A percentile compares a stretch with the other conserved stretches of the same genome.
phyloP scores from a whole-genome alignment of 768 basidiomycete species.

The Auriculariales sp. region DNA sequence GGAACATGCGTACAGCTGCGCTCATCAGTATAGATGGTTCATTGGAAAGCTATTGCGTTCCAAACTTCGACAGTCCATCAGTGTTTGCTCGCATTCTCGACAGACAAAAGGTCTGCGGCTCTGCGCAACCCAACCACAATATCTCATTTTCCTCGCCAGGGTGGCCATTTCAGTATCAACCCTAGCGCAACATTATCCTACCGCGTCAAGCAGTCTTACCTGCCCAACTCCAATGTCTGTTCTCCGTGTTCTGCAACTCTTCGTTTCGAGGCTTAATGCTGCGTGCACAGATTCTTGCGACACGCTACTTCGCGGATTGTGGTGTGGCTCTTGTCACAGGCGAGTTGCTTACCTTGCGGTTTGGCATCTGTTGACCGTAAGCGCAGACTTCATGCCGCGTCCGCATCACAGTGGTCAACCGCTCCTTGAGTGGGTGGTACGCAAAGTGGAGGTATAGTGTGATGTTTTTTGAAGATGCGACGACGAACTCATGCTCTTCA shows the following conservation, averaged over 20 bases:
- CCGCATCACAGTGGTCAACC: too few relatives aligned
- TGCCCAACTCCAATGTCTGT: conserved; percentile 67
- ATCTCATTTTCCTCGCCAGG: conserved; percentile 24
- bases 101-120: conserved; percentile 44
- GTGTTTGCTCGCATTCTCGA: conserved; percentile 83
- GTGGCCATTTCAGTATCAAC: conserved; percentile 85
- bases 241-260: too few relatives aligned
- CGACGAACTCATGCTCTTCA: too few relatives aligned
- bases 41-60: conserved; percentile 90
- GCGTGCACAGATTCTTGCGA: conserved; percentile 68
- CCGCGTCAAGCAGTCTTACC: conserved; percentile 67
- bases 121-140: conserved; percentile 1
- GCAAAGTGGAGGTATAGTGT: conserved; percentile 58
- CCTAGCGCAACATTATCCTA: conserved; percentile 40
- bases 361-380: conserved; percentile 4
- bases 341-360: not conserved
- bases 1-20: conserved; percentile 73
- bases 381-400: conserved; percentile 72
- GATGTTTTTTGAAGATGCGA: too few relatives aligned
- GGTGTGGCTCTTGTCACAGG: conserved; percentile 80
- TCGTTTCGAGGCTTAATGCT: too few relatives aligned
- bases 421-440: conserved; percentile 70
- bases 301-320: too few relatives aligned
- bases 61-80: conserved; percentile 87
- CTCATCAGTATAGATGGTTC: conserved; percentile 75